Evolutionary conservation across 1,284 basidiomycete species (phyloP).

Genomic region (Lignosus rhinocerotis): DNA sequence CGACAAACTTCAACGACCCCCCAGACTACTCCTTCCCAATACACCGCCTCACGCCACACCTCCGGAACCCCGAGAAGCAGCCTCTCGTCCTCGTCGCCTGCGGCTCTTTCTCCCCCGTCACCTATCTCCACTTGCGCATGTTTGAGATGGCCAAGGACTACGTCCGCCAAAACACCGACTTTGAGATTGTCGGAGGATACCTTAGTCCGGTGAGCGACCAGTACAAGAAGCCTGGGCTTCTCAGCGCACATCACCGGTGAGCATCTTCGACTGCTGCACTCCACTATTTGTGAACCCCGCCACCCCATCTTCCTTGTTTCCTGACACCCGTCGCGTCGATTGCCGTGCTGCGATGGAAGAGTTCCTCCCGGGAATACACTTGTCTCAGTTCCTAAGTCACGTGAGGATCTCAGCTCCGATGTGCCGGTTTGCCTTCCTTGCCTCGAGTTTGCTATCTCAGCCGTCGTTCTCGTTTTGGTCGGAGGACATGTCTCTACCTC

Average conservation of each 20-base stretch:
- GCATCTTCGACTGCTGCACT: slow-evolving; percentile 1
- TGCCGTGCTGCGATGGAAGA: neutral
- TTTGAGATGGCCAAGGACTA: slow-evolving; percentile 99
- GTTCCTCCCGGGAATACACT: slow-evolving; percentile 23
- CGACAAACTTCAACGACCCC: slow-evolving; percentile 47
- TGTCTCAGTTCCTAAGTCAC: slow-evolving; percentile 10
- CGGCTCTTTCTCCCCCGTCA: slow-evolving; percentile 81
- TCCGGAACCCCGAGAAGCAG: slow-evolving; percentile 65
- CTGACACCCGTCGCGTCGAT: neutral
- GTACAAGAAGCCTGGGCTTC: slow-evolving; percentile 89
- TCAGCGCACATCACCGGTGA: slow-evolving; percentile 80
- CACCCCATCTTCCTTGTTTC: neutral
- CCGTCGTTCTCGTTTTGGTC: too few species aligned
- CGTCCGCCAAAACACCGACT: slow-evolving; percentile 88
- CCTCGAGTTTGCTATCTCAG: neutral
- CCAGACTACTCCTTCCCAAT: slow-evolving; percentile 66
- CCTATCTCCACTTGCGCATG: slow-evolving; percentile 88
- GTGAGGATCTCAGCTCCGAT: slow-evolving; percentile 4
- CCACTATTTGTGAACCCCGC: neutral
- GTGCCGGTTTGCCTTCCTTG: neutral
- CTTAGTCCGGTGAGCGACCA: slow-evolving; percentile 92
- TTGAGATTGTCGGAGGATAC: slow-evolving; percentile 93
- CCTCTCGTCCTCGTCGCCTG: slow-evolving; percentile 80
- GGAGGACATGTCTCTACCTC: too few species aligned
- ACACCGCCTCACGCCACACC: slow-evolving; percentile 56